Conservation (phyloP, 2,329 filamentous ascomycete genomes). For the Talaromyces sp. region DNA sequence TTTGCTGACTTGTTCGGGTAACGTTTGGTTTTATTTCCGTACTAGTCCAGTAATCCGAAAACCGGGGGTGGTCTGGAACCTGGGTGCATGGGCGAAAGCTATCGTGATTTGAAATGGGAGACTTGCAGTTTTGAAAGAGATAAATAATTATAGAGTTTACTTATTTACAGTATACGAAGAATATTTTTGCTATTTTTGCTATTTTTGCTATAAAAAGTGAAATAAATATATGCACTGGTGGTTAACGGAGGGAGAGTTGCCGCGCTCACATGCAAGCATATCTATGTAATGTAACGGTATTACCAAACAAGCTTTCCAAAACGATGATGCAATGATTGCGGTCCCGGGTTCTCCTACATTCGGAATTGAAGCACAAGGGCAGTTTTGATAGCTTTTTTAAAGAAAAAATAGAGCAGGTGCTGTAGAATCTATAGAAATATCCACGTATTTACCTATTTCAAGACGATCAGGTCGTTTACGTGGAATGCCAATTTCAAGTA, state of each 20-base stretch:
- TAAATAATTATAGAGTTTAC: background rate
- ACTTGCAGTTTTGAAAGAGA: background rate
- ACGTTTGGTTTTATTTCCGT: constrained; percentile 2
- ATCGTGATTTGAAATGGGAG: background rate
- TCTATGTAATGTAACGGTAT: background rate
- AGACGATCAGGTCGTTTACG: background rate
- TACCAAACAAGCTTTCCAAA: background rate
- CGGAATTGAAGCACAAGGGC: background rate
- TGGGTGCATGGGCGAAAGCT: background rate
- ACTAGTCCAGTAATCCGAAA: constrained; percentile 11
- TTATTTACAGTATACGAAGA: background rate
- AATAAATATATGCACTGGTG: background rate
- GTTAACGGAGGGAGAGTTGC: background rate
- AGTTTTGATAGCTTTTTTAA: background rate
- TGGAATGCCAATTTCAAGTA: background rate
- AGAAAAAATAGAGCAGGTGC: background rate
- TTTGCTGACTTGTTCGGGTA: background rate
- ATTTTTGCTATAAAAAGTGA: background rate
- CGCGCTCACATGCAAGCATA: constrained; percentile 8
- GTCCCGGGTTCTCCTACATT: background rate
- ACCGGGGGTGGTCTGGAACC: constrained; percentile 9
- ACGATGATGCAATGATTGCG: background rate
- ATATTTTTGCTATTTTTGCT: background rate
- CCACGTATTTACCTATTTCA: background rate
- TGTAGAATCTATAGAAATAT: background rate